Conservation (phyloP, 352 stramenopile genomes). For the Globisporangium cystogenes region DNA sequence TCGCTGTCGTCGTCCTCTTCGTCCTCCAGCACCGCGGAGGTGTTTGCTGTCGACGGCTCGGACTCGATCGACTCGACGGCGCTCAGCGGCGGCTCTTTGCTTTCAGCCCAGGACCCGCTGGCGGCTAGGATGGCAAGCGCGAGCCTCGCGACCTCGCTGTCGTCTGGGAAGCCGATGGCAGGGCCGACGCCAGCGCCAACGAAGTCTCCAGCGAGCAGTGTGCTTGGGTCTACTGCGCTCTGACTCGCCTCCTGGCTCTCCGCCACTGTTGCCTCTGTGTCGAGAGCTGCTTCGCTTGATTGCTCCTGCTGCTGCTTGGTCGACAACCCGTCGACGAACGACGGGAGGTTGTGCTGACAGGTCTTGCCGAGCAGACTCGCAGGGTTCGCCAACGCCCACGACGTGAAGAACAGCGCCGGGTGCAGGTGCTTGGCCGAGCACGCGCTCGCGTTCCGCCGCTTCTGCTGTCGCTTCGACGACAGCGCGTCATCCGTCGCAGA, state of each 20-base stretch:
- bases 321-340: constrained; percentile 51
- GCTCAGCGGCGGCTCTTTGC: background rate
- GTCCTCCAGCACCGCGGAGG: constrained; percentile 15
- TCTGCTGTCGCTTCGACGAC: background rate
- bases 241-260: background rate
- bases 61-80: background rate
- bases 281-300: background rate
- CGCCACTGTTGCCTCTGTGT: background rate
- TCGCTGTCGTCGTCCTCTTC: constrained; percentile 75
- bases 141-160: background rate
- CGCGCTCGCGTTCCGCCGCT: background rate
- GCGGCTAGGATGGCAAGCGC: too few relatives aligned
- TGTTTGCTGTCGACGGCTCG: constrained; percentile 6
- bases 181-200: background rate
- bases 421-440: constrained; percentile 67
- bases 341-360: constrained; percentile 80
- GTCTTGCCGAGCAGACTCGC: constrained; percentile 53
- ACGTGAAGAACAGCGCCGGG: constrained; percentile 80
- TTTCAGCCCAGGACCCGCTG: background rate
- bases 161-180: background rate
- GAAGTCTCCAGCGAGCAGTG: background rate
- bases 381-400: constrained; percentile 73
- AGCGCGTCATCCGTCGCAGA: background rate
- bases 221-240: background rate
- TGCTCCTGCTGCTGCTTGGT: constrained; percentile 14